Base-by-base conservation (phyloP, 768 basidiomycete species). In the Gymnopilus junonius region DNA sequence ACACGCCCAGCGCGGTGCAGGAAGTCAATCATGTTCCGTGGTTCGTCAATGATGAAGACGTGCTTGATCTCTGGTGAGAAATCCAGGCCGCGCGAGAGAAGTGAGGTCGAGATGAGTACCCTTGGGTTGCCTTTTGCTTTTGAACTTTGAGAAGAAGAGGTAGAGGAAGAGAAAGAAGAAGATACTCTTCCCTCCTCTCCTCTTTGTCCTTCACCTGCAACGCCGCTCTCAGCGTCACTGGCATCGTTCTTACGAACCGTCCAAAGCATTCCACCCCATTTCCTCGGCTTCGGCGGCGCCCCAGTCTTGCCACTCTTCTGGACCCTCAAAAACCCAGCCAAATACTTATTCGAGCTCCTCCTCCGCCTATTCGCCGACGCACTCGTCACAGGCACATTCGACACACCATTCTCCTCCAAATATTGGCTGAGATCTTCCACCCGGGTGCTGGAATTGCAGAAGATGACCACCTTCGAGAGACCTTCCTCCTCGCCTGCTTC, bases 11-110 rank as follows among this genome's bases (percentile, higher is more conserved):
- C 95, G 4, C 95, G 88, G 76, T 97, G 95, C 63, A 97, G 74
- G 73, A 97, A 96, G 74, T 97, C 95, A 39, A 96, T 84, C 82
- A 91, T 92, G 72, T 94, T 96, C 67, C 91, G 80, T 20, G 95
- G 95, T 70, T 92, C 87, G 67, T 97, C 95, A 23, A 93, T 83
- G 66, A 97, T 89, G 73, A 97, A 90, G 2, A 97, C 91, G 69
- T 95, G 88, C 64, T 84, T 83, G 67, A 97, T 86, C 4, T 79
- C 78, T 0, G 93, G 88, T 14, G 87, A 80, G 70, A 97, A 97
- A 74, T 97, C 95, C 1, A 97, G 84, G 1, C 95, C 95, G 20
- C 95, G 86, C 10, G 94, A 94, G 27, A 97, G 87, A 34, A 97
- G 81, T 5, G 94, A 96, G 0, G 95, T 97, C 34, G 95, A 96